A percentile compares a stretch with the other conserved stretches of the same genome.
Evolutionary conservation across 139 green algal species (phyloP).

Genomic region (Pseudopediastrum boryanum): DNA sequence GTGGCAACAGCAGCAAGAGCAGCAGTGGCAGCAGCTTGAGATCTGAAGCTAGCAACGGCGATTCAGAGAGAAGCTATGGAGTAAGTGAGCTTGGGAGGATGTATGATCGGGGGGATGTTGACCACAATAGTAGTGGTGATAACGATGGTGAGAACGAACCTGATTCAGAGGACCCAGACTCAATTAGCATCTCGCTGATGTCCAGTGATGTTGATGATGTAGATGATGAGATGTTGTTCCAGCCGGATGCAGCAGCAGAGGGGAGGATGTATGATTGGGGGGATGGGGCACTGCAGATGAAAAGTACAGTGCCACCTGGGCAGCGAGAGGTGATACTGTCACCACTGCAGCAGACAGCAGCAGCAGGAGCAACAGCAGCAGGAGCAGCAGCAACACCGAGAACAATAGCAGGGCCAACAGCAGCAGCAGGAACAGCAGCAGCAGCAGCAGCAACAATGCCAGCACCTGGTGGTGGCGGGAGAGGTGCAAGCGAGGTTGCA

Average conservation of each 20-base stretch:
- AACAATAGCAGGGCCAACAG: neutral
- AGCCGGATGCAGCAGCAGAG: neutral
- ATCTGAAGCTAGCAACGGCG: neutral
- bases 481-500: too few species aligned
- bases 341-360: neutral
- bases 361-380: neutral
- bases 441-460: neutral
- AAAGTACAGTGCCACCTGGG: neutral
- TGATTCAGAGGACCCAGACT: neutral
- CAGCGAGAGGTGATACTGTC: neutral
- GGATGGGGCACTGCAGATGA: neutral
- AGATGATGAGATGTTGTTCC: neutral
- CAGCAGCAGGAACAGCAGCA: neutral
- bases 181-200: neutral
- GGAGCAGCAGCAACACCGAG: neutral
- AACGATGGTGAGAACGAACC: neutral
- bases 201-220: neutral
- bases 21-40: constrained; percentile 3
- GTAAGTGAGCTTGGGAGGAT: too few species aligned
- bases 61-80: neutral
- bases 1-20: constrained; percentile 4
- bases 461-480: too few species aligned
- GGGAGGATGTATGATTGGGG: neutral
- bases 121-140: neutral
- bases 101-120: too few species aligned